Evolutionary conservation across 345 rosid genomes (phyloP).

Genomic region (Clarkia xantiana): DNA sequence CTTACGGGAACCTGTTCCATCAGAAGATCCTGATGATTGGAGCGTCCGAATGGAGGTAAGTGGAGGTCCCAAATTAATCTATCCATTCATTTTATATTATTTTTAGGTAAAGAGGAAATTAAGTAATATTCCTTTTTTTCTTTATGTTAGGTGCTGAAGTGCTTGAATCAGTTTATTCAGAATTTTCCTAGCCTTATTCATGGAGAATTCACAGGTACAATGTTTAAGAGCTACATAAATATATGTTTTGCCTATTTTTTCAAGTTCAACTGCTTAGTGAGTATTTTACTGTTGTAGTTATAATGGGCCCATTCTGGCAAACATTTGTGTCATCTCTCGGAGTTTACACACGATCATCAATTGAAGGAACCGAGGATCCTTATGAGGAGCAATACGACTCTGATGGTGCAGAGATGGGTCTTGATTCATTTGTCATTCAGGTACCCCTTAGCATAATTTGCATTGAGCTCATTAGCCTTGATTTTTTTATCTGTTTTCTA

Average conservation of each 20-base stretch:
- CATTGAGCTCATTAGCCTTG: background rate
- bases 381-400: slow-evolving; percentile 82
- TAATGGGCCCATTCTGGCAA: slow-evolving; percentile 78
- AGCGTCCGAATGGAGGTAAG: slow-evolving; percentile 81
- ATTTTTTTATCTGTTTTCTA: background rate
- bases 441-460: slow-evolving; percentile 19
- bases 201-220: slow-evolving; percentile 51
- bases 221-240: background rate
- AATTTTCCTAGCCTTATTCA: slow-evolving; percentile 60
- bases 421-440: slow-evolving; percentile 86
- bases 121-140: slow-evolving; percentile 2
- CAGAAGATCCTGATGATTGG: slow-evolving; percentile 96
- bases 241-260: slow-evolving; percentile 1
- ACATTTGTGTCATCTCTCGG: slow-evolving; percentile 68
- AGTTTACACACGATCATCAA: slow-evolving; percentile 57
- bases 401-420: slow-evolving; percentile 86
- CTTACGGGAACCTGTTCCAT: slow-evolving; percentile 54
- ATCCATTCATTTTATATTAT: background rate
- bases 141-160: slow-evolving; percentile 60
- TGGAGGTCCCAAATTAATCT: slow-evolving; percentile 9
- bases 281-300: slow-evolving; percentile 34
- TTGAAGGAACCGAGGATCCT: slow-evolving; percentile 62
- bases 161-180: slow-evolving; percentile 83
- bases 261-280: slow-evolving; percentile 1
- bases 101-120: slow-evolving; percentile 1